phyloP scores from a whole-genome alignment of 1,284 basidiomycete genomes.

The Irpex sp. region DNA sequence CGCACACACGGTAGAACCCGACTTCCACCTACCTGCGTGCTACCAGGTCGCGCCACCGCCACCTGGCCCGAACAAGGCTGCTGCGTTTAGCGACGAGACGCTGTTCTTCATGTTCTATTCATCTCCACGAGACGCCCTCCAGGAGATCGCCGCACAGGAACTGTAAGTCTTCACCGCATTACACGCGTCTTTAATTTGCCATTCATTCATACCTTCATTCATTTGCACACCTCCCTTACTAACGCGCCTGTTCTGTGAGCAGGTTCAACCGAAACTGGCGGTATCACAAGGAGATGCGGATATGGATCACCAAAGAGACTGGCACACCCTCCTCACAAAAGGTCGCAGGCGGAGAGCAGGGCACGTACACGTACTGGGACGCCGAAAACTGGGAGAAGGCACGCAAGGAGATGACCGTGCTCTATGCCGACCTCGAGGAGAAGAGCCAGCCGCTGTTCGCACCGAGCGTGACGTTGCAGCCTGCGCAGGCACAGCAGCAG shows the following conservation, averaged over 20 bases:
- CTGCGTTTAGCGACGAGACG: slow-evolving; percentile 94
- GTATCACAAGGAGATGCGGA: slow-evolving; percentile 91
- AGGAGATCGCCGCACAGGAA: slow-evolving; percentile 95
- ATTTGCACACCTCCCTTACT: background rate
- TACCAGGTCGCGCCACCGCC: slow-evolving; percentile 93
- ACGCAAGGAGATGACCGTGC: slow-evolving; percentile 82
- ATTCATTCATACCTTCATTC: no score
- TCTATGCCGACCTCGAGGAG: slow-evolving; percentile 86
- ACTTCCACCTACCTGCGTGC: slow-evolving; percentile 89
- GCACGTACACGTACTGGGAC: slow-evolving; percentile 91
- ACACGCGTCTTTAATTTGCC: background rate
- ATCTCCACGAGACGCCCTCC: slow-evolving; percentile 87
- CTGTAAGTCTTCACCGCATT: slow-evolving; percentile 56
- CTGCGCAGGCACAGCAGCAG: slow-evolving; percentile 31
- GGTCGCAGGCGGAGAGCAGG: slow-evolving; percentile 86
- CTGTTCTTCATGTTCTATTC: slow-evolving; percentile 99
- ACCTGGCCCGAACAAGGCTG: slow-evolving; percentile 83
- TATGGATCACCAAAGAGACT: slow-evolving; percentile 95
- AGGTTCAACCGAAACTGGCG: slow-evolving; percentile 97
- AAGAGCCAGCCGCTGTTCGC: slow-evolving; percentile 66
- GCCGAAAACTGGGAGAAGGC: slow-evolving; percentile 86
- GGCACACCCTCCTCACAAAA: slow-evolving; percentile 82
- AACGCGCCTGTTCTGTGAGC: slow-evolving; percentile 9
- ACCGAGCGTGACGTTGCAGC: slow-evolving; percentile 49
- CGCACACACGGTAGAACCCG: slow-evolving; percentile 82